Evolutionary conservation across 495 filamentous ascomycete genomes (phyloP).

Genomic region (Parachaetomium inaequale): DNA sequence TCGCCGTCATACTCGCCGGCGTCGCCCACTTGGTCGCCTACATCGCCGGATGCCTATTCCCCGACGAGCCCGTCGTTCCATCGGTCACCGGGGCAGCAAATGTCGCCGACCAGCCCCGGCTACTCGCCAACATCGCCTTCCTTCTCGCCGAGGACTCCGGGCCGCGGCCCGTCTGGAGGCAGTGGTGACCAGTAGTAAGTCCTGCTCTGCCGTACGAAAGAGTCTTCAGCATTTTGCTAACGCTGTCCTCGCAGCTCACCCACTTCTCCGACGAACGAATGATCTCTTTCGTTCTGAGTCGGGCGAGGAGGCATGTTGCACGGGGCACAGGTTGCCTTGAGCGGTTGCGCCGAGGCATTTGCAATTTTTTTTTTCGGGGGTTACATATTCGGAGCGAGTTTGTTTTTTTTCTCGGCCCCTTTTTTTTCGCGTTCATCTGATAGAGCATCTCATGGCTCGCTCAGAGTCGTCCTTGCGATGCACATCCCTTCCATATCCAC

Average conservation of each 20-base stretch:
- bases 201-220: background rate
- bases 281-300: slow-evolving; percentile 11
- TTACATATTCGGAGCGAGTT: slow-evolving; percentile 11
- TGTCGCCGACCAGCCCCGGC: slow-evolving; percentile 52
- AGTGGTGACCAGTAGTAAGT: slow-evolving; percentile 39
- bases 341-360: background rate
- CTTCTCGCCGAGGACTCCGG: slow-evolving; percentile 44
- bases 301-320: background rate
- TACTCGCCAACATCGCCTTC: slow-evolving; percentile 52
- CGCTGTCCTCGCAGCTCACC: slow-evolving; percentile 26
- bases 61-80: slow-evolving; percentile 71
- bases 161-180: slow-evolving; percentile 30
- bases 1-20: slow-evolving; percentile 67
- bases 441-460: slow-evolving; percentile 1
- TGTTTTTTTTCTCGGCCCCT: background rate
- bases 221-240: slow-evolving; percentile 14
- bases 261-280: slow-evolving; percentile 36
- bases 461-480: background rate
- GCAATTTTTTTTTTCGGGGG: slow-evolving; percentile 2
- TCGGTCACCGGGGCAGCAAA: slow-evolving; percentile 52
- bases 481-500: background rate
- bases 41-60: slow-evolving; percentile 67
- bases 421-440: background rate
- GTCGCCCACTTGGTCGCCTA: slow-evolving; percentile 66
- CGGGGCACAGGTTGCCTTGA: slow-evolving; percentile 4